A percentile compares a stretch with the other conserved stretches of the same genome.
These are phyloP conservation scores for Berkeleyomyces basicola DNA, from an alignment of 2,329 filamentous ascomycete genomes.

Conservation along the genomic window DNA sequence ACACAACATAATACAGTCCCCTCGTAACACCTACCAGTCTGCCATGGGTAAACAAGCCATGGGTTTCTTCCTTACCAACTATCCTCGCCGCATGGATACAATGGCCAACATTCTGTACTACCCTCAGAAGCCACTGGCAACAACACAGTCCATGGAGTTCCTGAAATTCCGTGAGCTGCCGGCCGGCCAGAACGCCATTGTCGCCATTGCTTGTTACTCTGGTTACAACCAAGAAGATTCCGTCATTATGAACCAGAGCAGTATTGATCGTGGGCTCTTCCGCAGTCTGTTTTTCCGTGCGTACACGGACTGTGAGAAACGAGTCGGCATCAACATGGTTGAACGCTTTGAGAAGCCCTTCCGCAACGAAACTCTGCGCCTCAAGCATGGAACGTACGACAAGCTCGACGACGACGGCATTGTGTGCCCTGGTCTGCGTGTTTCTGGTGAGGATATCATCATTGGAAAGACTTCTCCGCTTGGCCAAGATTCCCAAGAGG, in stretches of 20 bases:
- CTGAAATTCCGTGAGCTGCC: constrained; percentile 94
- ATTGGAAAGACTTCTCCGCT: constrained; percentile 97
- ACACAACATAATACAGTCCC: constrained; percentile 43
- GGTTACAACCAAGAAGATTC: constrained; percentile 99
- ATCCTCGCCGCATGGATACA: constrained; percentile 92
- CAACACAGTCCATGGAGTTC: constrained; percentile 96
- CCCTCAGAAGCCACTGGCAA: constrained; percentile 90
- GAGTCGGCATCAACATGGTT: constrained; percentile 79
- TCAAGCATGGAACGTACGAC: constrained; percentile 93
- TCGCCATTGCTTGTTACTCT: constrained; percentile 92
- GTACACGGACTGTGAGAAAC: constrained; percentile 94
- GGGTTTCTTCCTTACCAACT: constrained; percentile 97
- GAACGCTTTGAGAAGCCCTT: constrained; percentile 94
- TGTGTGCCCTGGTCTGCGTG: constrained; percentile 80
- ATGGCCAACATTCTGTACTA: constrained; percentile 99
- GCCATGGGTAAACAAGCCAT: constrained; percentile 99
- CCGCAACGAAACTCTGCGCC: constrained; percentile 68
- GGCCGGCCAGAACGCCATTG: constrained; percentile 94
- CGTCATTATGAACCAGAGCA: constrained; percentile 99
- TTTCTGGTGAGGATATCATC: constrained; percentile 96
- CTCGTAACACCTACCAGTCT: constrained; percentile 97
- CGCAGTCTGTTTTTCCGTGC: constrained; percentile 94
- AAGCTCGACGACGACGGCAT: constrained; percentile 96
- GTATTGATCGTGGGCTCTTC: constrained; percentile 94
- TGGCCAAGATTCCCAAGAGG: constrained; percentile 77